Percentiles rank a stretch among this genome's conserved stretches.
These are phyloP conservation scores for Suillus variegatus DNA, from an alignment of 768 basidiomycete species.

Conservation along the genomic window DNA sequence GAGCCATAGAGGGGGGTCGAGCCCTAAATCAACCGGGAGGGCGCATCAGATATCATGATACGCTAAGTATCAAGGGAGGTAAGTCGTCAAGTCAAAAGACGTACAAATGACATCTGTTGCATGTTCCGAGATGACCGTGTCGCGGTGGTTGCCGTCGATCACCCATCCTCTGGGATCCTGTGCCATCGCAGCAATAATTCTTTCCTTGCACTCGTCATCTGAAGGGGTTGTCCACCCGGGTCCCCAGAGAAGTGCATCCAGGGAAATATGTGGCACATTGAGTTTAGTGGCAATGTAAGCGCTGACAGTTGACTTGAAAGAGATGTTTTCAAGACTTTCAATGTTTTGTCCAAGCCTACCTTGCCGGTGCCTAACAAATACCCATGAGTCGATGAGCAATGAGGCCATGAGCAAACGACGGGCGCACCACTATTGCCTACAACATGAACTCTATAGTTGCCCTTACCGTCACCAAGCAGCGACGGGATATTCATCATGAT, in stretches of 20 bases:
- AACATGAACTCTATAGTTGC: constrained; percentile 47
- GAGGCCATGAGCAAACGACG: background rate
- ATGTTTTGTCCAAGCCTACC: constrained; percentile 23
- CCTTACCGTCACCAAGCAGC: constrained; percentile 45
- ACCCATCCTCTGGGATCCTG: constrained; percentile 48
- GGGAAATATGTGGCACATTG: constrained; percentile 43
- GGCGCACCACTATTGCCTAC: constrained; percentile 55
- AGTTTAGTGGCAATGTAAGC: constrained; percentile 44
- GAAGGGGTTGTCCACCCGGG: constrained; percentile 47
- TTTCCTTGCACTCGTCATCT: constrained; percentile 24
- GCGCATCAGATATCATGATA: background rate
- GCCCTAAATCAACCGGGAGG: constrained; percentile 43
- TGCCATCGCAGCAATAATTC: constrained; percentile 23
- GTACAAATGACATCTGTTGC: constrained; percentile 58
- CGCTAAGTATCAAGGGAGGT: background rate
- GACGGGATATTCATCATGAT: constrained; percentile 20
- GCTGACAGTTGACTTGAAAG: constrained; percentile 48
- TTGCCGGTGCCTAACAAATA: constrained; percentile 38
- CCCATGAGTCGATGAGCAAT: background rate
- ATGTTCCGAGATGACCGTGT: constrained; percentile 34
- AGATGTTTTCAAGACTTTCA: background rate
- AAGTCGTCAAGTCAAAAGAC: constrained; percentile 15
- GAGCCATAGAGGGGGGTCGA: constrained; percentile 61
- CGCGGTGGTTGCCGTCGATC: constrained; percentile 46
- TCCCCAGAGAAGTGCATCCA: constrained; percentile 51